Conservation (phyloP, 2,329 filamentous ascomycete species). For the Pseudogymnoascus sp. region DNA sequence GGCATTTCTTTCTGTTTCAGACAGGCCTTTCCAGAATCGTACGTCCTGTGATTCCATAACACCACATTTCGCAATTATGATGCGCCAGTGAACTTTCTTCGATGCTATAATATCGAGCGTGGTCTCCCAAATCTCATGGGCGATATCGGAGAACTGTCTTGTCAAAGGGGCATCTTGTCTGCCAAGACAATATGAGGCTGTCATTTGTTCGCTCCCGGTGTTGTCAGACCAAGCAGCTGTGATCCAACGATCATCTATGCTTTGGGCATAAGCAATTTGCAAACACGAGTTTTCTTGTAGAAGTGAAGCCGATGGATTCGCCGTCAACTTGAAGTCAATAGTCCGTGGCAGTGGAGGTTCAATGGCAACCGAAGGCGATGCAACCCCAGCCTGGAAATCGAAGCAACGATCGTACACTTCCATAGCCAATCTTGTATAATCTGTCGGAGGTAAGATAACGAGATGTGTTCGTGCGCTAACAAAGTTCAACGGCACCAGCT, state of each 20-base stretch:
- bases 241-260: constrained; percentile 68
- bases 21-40: constrained; percentile 48
- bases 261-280: constrained; percentile 71
- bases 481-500: constrained; percentile 62
- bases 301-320: constrained; percentile 61
- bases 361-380: constrained; percentile 63
- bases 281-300: constrained; percentile 72
- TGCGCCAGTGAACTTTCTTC: constrained; percentile 66
- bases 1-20: constrained; percentile 42
- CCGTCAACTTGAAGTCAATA: constrained; percentile 66
- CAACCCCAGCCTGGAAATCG: constrained; percentile 45
- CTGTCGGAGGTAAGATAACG: constrained; percentile 50
- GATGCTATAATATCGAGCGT: constrained; percentile 64
- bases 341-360: constrained; percentile 60
- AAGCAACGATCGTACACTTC: constrained; percentile 73
- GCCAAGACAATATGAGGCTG: constrained; percentile 62
- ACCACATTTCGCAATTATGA: constrained; percentile 65
- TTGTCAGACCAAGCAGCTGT: constrained; percentile 76
- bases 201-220: constrained; percentile 63
- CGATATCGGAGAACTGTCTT: constrained; percentile 52
- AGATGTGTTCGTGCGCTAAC: constrained; percentile 56
- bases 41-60: constrained; percentile 59
- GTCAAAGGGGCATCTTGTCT: constrained; percentile 45
- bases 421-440: constrained; percentile 56
- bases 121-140: constrained; percentile 68